Evolutionary conservation across 495 filamentous ascomycete genomes (phyloP).

Genomic region (Tuber brumale): DNA sequence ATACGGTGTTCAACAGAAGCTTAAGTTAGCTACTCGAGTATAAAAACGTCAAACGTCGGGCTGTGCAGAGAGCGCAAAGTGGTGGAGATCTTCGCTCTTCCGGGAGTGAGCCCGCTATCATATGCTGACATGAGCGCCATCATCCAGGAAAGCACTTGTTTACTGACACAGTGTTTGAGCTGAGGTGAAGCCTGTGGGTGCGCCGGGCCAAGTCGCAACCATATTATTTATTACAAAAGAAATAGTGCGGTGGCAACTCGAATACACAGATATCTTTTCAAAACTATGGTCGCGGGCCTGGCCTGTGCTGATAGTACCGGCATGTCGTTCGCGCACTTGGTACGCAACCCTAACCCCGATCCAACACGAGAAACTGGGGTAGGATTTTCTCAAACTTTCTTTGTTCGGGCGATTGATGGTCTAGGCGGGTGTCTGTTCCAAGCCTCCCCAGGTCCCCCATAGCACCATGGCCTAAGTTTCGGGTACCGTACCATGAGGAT

Average conservation of each 20-base stretch:
- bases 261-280: too few species aligned
- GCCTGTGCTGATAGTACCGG: too few species aligned
- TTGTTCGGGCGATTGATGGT: not conserved
- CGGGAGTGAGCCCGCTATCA: not conserved
- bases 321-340: not conserved
- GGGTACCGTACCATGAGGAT: not conserved
- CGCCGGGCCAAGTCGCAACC: too few species aligned
- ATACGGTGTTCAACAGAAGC: not conserved
- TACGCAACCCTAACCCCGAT: not conserved
- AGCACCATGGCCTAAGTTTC: not conserved
- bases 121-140: not conserved
- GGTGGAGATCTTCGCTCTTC: not conserved
- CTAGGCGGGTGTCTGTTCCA: not conserved
- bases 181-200: too few species aligned
- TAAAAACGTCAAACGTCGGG: constrained; percentile 15
- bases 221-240: too few species aligned
- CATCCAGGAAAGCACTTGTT: not conserved
- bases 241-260: too few species aligned
- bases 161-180: too few species aligned
- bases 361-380: not conserved
- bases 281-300: too few species aligned
- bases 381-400: not conserved
- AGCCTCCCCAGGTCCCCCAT: not conserved
- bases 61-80: constrained; percentile 7
- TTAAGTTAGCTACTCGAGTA: constrained; percentile 10